Conservation (phyloP, 2,329 filamentous ascomycete species). For the Exophiala bonariae region DNA sequence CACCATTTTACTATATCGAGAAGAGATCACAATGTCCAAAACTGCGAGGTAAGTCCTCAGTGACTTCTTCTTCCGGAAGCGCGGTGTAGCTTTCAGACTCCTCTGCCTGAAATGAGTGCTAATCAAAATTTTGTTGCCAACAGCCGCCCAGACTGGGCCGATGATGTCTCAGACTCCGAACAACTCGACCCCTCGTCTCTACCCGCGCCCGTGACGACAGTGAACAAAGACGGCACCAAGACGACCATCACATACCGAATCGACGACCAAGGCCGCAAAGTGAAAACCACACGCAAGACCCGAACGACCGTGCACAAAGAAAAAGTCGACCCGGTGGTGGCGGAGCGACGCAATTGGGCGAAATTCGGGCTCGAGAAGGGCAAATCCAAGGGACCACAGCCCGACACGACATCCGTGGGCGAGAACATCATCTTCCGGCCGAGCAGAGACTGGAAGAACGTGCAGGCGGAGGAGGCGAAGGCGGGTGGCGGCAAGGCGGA, state of each 20-base stretch:
- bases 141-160: constrained; percentile 30
- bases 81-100: background rate
- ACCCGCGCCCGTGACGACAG: constrained; percentile 82
- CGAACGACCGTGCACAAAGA: constrained; percentile 89
- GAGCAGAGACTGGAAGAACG: constrained; percentile 89
- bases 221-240: constrained; percentile 98
- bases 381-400: constrained; percentile 76
- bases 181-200: constrained; percentile 82
- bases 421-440: constrained; percentile 99
- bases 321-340: constrained; percentile 93
- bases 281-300: constrained; percentile 96
- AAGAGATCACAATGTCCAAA: constrained; percentile 23
- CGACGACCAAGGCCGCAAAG: constrained; percentile 92
- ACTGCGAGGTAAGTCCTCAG: constrained; percentile 22
- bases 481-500: constrained; percentile 56
- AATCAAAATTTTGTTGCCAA: constrained; percentile 11
- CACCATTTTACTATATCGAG: background rate
- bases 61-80: background rate
- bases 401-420: constrained; percentile 87
- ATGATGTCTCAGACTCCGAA: constrained; percentile 67
- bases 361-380: constrained; percentile 93
- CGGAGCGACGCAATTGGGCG: constrained; percentile 86
- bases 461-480: constrained; percentile 70
- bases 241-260: constrained; percentile 87
- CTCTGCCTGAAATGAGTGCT: constrained; percentile 1